A percentile compares a stretch with the other conserved stretches of the same genome.
Conservation (phyloP, 2,329 filamentous ascomycete species). For the Graphium sp. region DNA sequence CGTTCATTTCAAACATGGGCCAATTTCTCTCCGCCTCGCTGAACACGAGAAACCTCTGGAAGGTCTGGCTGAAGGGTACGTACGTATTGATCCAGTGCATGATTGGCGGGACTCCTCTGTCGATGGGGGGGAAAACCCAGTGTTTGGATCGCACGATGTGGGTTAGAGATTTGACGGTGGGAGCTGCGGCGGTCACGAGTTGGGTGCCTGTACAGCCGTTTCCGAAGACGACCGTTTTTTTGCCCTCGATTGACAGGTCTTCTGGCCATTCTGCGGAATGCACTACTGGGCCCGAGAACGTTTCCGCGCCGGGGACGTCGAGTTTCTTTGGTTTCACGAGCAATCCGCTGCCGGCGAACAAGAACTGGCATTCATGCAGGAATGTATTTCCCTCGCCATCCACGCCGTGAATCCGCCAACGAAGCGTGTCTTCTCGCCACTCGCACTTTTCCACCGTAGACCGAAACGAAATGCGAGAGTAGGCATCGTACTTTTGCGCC, state of each 20-base stretch:
- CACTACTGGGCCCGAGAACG: slow-evolving; percentile 33
- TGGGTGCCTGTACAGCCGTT: slow-evolving; percentile 37
- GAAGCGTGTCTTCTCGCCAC: slow-evolving; percentile 16
- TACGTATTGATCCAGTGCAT: slow-evolving; percentile 19
- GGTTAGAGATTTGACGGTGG: slow-evolving; percentile 16
- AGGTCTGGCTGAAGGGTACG: slow-evolving; percentile 24
- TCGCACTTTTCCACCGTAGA: slow-evolving; percentile 17
- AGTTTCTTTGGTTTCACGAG: slow-evolving; percentile 16
- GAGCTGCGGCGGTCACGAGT: slow-evolving; percentile 26
- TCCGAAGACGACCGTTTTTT: slow-evolving; percentile 34
- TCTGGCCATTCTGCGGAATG: slow-evolving; percentile 40
- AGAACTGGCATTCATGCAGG: slow-evolving; percentile 20
- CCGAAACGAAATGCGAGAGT: slow-evolving; percentile 19
- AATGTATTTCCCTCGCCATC: slow-evolving; percentile 9
- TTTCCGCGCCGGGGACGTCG: slow-evolving; percentile 27
- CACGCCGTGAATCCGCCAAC: slow-evolving; percentile 17
- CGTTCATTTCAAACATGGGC: slow-evolving; percentile 20
- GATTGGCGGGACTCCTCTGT: slow-evolving; percentile 7
- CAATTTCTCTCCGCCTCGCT: slow-evolving; percentile 14
- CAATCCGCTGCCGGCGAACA: slow-evolving; percentile 17
- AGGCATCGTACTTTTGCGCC: slow-evolving; percentile 25
- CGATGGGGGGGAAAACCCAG: slow-evolving; percentile 20
- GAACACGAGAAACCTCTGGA: slow-evolving; percentile 26
- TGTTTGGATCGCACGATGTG: slow-evolving; percentile 23
- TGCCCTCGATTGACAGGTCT: slow-evolving; percentile 25